phyloP scores from a whole-genome alignment of 805 yeast species.

The Sugiyamaella marilandica region DNA sequence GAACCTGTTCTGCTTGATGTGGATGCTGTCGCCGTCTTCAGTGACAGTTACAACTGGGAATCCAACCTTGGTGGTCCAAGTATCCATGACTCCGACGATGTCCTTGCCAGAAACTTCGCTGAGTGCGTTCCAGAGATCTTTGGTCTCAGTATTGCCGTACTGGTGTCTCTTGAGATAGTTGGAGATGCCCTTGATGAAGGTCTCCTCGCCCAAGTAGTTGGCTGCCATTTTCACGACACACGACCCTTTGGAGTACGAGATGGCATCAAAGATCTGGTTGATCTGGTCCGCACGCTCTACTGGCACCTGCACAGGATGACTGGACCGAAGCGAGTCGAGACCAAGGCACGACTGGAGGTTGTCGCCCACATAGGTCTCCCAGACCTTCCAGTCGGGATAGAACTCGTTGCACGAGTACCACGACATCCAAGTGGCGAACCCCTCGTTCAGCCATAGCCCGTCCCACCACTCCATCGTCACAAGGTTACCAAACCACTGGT shows the following conservation, averaged over 20 bases:
- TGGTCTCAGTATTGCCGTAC: slow-evolving; percentile 68
- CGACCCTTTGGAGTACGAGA: slow-evolving; percentile 78
- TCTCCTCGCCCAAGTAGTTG: slow-evolving; percentile 60
- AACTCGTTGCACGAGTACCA: slow-evolving; percentile 62
- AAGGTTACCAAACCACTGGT: slow-evolving; percentile 87
- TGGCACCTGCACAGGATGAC: slow-evolving; percentile 81
- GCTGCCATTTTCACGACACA: slow-evolving; percentile 74
- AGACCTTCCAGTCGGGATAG: slow-evolving; percentile 79
- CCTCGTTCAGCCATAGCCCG: slow-evolving; percentile 84
- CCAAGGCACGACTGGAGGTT: slow-evolving; percentile 69
- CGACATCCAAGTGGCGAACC: slow-evolving; percentile 85
- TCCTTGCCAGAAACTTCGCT: slow-evolving; percentile 59
- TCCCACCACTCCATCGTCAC: slow-evolving; percentile 96
- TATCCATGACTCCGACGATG: slow-evolving; percentile 53
- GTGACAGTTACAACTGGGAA: slow-evolving; percentile 61
- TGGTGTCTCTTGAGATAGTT: slow-evolving; percentile 57
- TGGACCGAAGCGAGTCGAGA: slow-evolving; percentile 63
- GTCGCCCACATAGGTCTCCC: slow-evolving; percentile 72
- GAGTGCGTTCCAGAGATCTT: slow-evolving; percentile 66
- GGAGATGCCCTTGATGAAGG: slow-evolving; percentile 69
- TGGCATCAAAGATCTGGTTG: slow-evolving; percentile 76
- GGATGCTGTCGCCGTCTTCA: slow-evolving; percentile 34
- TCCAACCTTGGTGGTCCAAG: slow-evolving; percentile 73
- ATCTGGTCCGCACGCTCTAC: slow-evolving; percentile 75
- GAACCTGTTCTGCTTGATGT: slow-evolving; percentile 55